phyloP scores from a whole-genome alignment of 148 eudicot genomes.

The Camellia granthamiana region DNA sequence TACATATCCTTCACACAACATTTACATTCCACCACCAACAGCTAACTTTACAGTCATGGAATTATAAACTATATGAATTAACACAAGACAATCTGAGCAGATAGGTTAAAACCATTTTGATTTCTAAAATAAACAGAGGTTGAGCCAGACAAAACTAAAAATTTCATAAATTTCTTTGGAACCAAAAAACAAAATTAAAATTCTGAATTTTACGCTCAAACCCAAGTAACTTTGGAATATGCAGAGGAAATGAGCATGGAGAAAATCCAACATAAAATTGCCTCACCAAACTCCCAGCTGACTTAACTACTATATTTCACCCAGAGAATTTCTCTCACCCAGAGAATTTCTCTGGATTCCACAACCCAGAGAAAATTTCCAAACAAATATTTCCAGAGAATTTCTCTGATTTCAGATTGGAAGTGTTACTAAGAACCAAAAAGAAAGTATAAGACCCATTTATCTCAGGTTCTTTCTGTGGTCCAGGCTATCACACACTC shows the following conservation, averaged over 20 bases:
- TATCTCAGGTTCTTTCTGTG: too few species aligned
- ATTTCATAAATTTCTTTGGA: neutral
- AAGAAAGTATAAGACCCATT: too few species aligned
- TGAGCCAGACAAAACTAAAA: neutral
- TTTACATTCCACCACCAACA: neutral
- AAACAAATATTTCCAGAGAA: too few species aligned
- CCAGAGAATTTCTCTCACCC: too few species aligned
- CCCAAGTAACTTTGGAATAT: neutral
- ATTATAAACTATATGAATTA: neutral
- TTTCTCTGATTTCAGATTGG: too few species aligned
- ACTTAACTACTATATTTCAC: constrained; percentile 17
- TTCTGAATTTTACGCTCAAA: neutral
- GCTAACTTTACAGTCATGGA: neutral
- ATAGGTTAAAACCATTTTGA: neutral
- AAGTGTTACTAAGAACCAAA: too few species aligned
- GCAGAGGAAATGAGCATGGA: neutral
- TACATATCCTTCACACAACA: neutral
- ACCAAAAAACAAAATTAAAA: neutral
- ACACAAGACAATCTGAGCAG: neutral
- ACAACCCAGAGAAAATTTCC: too few species aligned
- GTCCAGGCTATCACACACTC: too few species aligned
- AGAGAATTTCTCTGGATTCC: too few species aligned
- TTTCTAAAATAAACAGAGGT: neutral
- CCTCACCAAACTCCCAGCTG: constrained; percentile 14
- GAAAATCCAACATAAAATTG: neutral